A percentile compares a stretch with the other conserved stretches of the same genome.
Evolutionary conservation across 345 rosid species (phyloP).

Genomic region (Durio zibethinus): DNA sequence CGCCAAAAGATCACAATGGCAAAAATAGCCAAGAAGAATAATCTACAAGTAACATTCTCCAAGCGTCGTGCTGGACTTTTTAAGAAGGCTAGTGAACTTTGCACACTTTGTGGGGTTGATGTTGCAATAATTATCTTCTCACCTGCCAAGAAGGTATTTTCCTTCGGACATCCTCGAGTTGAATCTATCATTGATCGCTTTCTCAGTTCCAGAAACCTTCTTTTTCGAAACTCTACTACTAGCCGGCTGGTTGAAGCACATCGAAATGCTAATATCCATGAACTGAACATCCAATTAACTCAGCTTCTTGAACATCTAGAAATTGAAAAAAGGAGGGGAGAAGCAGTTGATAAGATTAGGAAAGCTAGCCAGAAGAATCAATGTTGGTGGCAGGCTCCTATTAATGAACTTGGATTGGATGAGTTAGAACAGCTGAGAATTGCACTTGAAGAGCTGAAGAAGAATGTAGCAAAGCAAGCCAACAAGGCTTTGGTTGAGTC

Average conservation of each 20-base stretch:
- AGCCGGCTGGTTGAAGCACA: slow-evolving; percentile 31
- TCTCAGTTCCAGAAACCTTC: slow-evolving; percentile 13
- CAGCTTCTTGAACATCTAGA: slow-evolving; percentile 39
- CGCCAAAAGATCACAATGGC: slow-evolving; percentile 28
- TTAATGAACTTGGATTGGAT: slow-evolving; percentile 22
- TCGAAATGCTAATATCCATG: slow-evolving; percentile 37
- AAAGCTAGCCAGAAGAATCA: slow-evolving; percentile 18
- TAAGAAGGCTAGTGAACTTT: slow-evolving; percentile 57
- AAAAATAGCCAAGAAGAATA: slow-evolving; percentile 30
- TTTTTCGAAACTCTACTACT: not conserved
- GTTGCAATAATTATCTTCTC: slow-evolving; percentile 45
- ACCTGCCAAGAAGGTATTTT: slow-evolving; percentile 42
- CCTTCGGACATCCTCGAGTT: slow-evolving; percentile 59
- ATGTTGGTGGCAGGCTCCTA: slow-evolving; percentile 52
- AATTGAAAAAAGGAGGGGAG: slow-evolving; percentile 35
- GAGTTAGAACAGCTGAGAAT: slow-evolving; percentile 37
- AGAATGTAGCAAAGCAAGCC: slow-evolving; percentile 28
- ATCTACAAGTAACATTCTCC: slow-evolving; percentile 51
- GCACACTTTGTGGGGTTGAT: slow-evolving; percentile 44
- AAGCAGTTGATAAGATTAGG: slow-evolving; percentile 32
- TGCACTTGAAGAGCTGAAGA: slow-evolving; percentile 38
- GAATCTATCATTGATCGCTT: slow-evolving; percentile 31
- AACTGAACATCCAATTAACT: slow-evolving; percentile 36
- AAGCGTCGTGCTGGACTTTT: slow-evolving; percentile 49
- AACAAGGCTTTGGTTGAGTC: slow-evolving; percentile 24